Evolutionary conservation across 768 basidiomycete species (phyloP), one percentile per base, ranked within the genome.

Genomic region (Bullera alba): DNA sequence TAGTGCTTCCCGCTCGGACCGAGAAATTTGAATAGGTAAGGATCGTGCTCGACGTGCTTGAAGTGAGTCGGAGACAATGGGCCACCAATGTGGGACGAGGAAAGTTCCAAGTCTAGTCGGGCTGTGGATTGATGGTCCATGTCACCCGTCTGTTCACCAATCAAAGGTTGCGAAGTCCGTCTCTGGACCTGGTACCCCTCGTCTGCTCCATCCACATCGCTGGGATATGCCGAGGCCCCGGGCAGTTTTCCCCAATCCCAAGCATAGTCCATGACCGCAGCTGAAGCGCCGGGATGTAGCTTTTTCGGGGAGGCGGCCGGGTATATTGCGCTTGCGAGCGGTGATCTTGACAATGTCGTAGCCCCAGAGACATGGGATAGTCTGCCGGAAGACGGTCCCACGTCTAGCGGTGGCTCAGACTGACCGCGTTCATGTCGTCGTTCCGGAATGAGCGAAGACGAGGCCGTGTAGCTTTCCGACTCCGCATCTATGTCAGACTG

Each of bases 221-320:
- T 49, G 8, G 28, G 47, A 12, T 56, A 27, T 29, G 43, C 37
- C 3, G 86, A 86, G 21, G 81, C 84, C 56, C 83, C 84, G 25
- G 88, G 91, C 62, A 92, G 87, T 17, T 79, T 82, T 23, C 88
- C 89, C 89, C 90, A 92, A 60, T 92, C 91, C 90, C 90, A 92
- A 5, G 86, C 85, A 61, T 90, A 48, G 16, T 48, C 46, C 35
- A 37, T 22, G 12, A 39, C 19, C 22, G 37, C 37, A 12, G 37
- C 19, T 10, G 37, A 14, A 8, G 37, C 37, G 19, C 8, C 10
- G n/a, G n/a, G n/a, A n/a, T 34, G 32, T 2, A 29, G 10, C 8
- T 23, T 15, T 35, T 32, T 27, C 38, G 26, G 21, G 39, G 46
- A 28, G 39, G 12, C n/a, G n/a, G n/a, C n/a, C n/a, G 46, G 8